Evolutionary conservation across 2,329 filamentous ascomycete species (phyloP), one percentile per base, ranked within the genome.

Genomic region (Hypoxylon sp.): DNA sequence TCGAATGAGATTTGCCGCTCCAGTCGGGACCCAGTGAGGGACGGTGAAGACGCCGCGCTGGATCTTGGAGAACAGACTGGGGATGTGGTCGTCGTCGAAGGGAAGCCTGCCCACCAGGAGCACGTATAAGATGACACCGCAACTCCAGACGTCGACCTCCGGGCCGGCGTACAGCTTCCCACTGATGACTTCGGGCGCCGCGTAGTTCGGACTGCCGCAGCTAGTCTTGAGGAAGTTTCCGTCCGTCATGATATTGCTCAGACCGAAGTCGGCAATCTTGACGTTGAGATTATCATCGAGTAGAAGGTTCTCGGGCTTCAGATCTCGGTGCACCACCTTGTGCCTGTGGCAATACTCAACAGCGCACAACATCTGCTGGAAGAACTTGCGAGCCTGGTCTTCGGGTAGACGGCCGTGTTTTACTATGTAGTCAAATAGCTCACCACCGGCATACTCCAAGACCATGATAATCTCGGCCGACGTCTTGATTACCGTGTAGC

Each of bases 191-290:
- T 99, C 95, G 5, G 95, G 95, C 1, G 95, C 95, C 10, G 95
- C 95, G 75, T 99, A 99, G 76, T 99, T 99, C 37, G 95, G 95
- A 72, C 94, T 98, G 49, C 95, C 95, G 70, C 95, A 99, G 73
- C 93, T 98, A 1, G 95, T 99, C 79, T 97, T 98, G 70, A 99
- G 85, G 73, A 99, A 99, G 74, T 99, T 99, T 21, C 95, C 95
- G 73, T 99, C 95, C 0, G 95, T 98, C 95, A 99, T 99, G 78
- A 99, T 99, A 74, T 99, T 99, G 80, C 94, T 98, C 55, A 99
- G 82, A 55, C 95, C 95, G 68, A 99, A 99, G 77, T 99, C 95
- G 69, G 95, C 95, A 78, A 99, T 99, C 80, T 99, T 99, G 77
- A 99, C 94, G 70, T 99, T 97, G 72, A 97, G 88, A 58, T 96